A percentile compares a stretch with the other conserved stretches of the same genome.
These are phyloP conservation scores for Saprolegnia diclina DNA, from an alignment of 352 stramenopile species.

Conservation along the genomic window DNA sequence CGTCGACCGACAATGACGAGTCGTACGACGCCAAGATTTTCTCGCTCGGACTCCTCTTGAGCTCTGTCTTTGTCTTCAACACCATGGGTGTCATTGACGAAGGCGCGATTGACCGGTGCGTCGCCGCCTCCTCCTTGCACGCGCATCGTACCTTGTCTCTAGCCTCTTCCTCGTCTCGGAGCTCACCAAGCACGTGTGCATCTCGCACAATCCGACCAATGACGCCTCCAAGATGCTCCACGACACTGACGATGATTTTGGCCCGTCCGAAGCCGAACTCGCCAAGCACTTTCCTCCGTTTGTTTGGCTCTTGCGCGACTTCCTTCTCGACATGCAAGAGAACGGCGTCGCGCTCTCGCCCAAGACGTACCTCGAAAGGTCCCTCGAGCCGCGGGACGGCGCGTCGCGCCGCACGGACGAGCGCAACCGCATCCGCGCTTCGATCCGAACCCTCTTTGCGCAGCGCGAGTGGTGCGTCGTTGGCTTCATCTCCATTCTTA, in stretches of 20 bases:
- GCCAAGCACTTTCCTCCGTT: slow-evolving; percentile 79
- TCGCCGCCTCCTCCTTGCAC: too few species aligned
- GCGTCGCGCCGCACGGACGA: slow-evolving; percentile 47
- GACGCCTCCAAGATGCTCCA: slow-evolving; percentile 19
- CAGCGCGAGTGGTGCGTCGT: slow-evolving; percentile 38
- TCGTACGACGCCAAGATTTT: slow-evolving; percentile 87
- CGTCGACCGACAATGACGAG: slow-evolving; percentile 80
- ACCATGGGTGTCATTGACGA: slow-evolving; percentile 87
- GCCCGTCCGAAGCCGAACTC: slow-evolving; percentile 44
- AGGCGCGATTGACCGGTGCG: slow-evolving; percentile 60
- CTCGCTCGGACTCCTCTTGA: slow-evolving; percentile 68
- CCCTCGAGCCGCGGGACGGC: slow-evolving; percentile 50
- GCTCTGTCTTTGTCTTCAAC: slow-evolving; percentile 82
- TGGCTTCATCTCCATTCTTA: background rate
- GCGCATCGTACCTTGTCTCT: background rate
- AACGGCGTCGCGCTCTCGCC: slow-evolving; percentile 51
- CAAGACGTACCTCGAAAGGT: slow-evolving; percentile 74
- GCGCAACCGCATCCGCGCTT: slow-evolving; percentile 59
- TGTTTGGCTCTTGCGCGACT: slow-evolving; percentile 76
- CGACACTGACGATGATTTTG: slow-evolving; percentile 32
- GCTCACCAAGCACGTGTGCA: slow-evolving; percentile 75
- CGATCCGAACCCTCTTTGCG: slow-evolving; percentile 64
- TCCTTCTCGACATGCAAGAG: slow-evolving; percentile 72
- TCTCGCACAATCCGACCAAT: slow-evolving; percentile 27
- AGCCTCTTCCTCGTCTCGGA: slow-evolving; percentile 76